phyloP scores from a whole-genome alignment of 306 rosid species.

The Malus sylvestris region DNA sequence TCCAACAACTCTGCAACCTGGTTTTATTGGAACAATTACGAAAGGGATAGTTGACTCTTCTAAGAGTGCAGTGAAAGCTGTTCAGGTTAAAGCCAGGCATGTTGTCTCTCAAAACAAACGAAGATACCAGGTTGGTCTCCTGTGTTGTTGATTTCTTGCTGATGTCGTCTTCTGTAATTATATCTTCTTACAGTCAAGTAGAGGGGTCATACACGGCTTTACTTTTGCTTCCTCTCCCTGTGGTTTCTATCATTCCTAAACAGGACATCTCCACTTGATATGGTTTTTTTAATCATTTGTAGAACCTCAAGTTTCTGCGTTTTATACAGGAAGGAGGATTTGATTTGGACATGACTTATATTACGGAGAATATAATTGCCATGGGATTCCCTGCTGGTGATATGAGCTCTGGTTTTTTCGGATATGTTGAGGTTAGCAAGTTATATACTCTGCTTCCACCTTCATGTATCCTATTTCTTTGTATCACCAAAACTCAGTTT shows the following conservation, averaged over 20 bases:
- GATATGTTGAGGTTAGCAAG: constrained; percentile 82
- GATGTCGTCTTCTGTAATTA: not conserved
- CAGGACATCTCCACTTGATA: not conserved
- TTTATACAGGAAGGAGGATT: constrained; percentile 83
- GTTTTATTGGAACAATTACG: constrained; percentile 70
- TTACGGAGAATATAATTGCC: constrained; percentile 94
- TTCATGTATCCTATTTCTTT: constrained; percentile 5
- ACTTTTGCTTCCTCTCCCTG: not conserved
- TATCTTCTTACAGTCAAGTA: not conserved
- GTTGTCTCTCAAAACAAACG: constrained; percentile 96
- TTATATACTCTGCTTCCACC: constrained; percentile 8
- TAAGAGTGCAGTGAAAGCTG: constrained; percentile 93
- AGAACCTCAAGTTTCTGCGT: not conserved
- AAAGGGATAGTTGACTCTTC: constrained; percentile 90
- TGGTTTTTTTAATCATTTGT: constrained; percentile 6
- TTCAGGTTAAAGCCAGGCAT: constrained; percentile 96
- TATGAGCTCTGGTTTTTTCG: constrained; percentile 98
- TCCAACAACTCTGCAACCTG: constrained; percentile 44
- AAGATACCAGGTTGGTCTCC: constrained; percentile 76
- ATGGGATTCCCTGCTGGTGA: constrained; percentile 99
- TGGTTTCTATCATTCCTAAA: not conserved
- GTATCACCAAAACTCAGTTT: constrained; percentile 8
- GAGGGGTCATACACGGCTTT: not conserved
- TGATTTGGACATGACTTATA: constrained; percentile 97
- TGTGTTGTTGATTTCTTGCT: constrained; percentile 11